Conservation (phyloP, 805 yeast genomes). For the Yarrowia sp. region DNA sequence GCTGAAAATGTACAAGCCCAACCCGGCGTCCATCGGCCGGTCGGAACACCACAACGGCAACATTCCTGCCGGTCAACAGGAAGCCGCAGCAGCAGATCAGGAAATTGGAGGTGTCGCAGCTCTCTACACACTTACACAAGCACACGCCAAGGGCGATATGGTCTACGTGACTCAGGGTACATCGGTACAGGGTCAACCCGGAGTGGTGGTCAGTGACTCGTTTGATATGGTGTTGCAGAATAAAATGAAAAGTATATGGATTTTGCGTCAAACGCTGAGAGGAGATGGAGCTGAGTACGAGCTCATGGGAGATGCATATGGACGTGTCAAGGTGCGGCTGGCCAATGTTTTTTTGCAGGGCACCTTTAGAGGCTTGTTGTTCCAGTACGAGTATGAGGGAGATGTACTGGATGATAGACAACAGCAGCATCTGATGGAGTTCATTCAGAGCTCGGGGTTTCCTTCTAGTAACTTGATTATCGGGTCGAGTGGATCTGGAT, state of each 20-base stretch:
- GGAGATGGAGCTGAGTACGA: constrained; percentile 74
- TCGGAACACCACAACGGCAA: constrained; percentile 6
- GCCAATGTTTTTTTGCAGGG: constrained; percentile 76
- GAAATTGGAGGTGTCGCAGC: constrained; percentile 28
- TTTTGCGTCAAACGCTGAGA: constrained; percentile 60
- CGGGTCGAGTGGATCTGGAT: neutral
- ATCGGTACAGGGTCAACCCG: constrained; percentile 23
- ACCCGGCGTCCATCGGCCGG: constrained; percentile 45
- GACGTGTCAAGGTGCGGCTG: constrained; percentile 55
- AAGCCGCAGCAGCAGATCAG: neutral
- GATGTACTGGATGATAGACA: constrained; percentile 11
- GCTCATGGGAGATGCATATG: constrained; percentile 40
- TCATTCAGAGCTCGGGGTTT: constrained; percentile 16
- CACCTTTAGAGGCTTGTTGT: constrained; percentile 63
- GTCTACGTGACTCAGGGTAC: constrained; percentile 36
- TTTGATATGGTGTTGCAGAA: constrained; percentile 55
- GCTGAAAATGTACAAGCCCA: constrained; percentile 64
- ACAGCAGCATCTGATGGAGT: constrained; percentile 20
- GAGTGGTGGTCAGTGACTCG: constrained; percentile 52
- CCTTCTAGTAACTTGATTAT: constrained; percentile 7
- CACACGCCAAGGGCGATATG: constrained; percentile 37
- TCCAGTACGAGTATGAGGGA: constrained; percentile 51
- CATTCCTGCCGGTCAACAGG: constrained; percentile 15
- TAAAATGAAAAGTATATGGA: constrained; percentile 70
- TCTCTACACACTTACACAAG: constrained; percentile 37